A percentile compares a stretch with the other conserved stretches of the same genome.
Conservation (phyloP, 176 grass and related monocot genomes). For the Microstegium vimineum region DNA sequence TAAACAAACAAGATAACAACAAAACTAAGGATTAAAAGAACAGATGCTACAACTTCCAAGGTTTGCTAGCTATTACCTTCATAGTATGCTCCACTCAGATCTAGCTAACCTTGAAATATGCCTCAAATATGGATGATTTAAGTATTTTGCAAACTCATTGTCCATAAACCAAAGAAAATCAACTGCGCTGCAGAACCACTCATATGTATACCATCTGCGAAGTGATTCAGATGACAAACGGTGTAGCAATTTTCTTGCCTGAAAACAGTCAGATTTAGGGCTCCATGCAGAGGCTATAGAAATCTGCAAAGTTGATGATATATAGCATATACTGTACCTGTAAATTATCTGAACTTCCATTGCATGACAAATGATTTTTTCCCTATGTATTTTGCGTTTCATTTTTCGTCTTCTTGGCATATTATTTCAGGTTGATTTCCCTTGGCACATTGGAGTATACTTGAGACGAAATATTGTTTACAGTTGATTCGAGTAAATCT, state of each 20-base stretch:
- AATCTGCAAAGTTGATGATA: slow-evolving; percentile 16
- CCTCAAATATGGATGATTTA: slow-evolving; percentile 54
- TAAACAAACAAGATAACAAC: neutral
- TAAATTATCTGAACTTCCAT: slow-evolving; percentile 25
- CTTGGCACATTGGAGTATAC: neutral
- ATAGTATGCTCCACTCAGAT: slow-evolving; percentile 57
- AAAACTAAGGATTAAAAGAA: slow-evolving; percentile 4
- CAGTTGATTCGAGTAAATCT: slow-evolving; percentile 24
- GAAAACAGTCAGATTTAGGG: neutral
- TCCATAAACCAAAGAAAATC: slow-evolving; percentile 77
- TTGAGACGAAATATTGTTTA: slow-evolving; percentile 2
- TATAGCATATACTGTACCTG: slow-evolving; percentile 31
- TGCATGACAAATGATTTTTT: slow-evolving; percentile 19
- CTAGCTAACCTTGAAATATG: slow-evolving; percentile 53
- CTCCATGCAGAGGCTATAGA: neutral
- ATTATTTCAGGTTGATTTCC: slow-evolving; percentile 24
- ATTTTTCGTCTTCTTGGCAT: slow-evolving; percentile 30
- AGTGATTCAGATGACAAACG: slow-evolving; percentile 50
- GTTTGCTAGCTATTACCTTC: slow-evolving; percentile 39
- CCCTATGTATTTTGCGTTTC: slow-evolving; percentile 25
- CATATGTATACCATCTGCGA: slow-evolving; percentile 57
- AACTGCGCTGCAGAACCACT: slow-evolving; percentile 78
- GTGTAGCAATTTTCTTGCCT: slow-evolving; percentile 42
- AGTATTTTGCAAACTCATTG: slow-evolving; percentile 56
- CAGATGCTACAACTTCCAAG: neutral